Conservation (phyloP, 306 rosid species). For the Lathyrus sativus region DNA sequence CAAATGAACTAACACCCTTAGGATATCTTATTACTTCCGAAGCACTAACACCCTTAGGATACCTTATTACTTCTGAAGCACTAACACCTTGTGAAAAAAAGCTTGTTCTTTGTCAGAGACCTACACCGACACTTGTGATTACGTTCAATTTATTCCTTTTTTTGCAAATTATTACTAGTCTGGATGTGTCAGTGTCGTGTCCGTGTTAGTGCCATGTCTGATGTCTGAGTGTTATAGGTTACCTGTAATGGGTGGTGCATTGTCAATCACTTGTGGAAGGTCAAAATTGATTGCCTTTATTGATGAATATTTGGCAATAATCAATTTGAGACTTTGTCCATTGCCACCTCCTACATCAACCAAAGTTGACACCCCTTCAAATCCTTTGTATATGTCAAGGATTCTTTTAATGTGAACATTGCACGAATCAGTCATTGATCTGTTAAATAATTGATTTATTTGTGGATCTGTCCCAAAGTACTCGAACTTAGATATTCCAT, state of each 20-base stretch:
- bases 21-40: too few relatives aligned
- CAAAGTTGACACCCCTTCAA: conserved; percentile 38
- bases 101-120: too few relatives aligned
- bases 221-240: background rate
- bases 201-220: too few relatives aligned
- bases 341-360: conserved; percentile 52
- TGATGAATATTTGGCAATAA: conserved; percentile 40
- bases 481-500: conserved; percentile 34
- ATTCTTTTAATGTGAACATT: conserved; percentile 21
- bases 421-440: conserved; percentile 27
- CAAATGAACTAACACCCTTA: background rate
- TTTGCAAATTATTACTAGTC: too few relatives aligned
- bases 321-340: conserved; percentile 39
- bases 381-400: conserved; percentile 40
- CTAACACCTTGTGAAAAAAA: too few relatives aligned
- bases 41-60: too few relatives aligned
- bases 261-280: conserved; percentile 45
- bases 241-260: conserved; percentile 34
- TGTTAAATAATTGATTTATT: conserved; percentile 30
- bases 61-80: too few relatives aligned
- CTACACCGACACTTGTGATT: too few relatives aligned
- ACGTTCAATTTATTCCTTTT: too few relatives aligned
- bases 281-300: conserved; percentile 49
- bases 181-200: too few relatives aligned
- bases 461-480: conserved; percentile 19